Conservation (phyloP, 2,329 filamentous ascomycete species). For the Aspergillus sp. region DNA sequence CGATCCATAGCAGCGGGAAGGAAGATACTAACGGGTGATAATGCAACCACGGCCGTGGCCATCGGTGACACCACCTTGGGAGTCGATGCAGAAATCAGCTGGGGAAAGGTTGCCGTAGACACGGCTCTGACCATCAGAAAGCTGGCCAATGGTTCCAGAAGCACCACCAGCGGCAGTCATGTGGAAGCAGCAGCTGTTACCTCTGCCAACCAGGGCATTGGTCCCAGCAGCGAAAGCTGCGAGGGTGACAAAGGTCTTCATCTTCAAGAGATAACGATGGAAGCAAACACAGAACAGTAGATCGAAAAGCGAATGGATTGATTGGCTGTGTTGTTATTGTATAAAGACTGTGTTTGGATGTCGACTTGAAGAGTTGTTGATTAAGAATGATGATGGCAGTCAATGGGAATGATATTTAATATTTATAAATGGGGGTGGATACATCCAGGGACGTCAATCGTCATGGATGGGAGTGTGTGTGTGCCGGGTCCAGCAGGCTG, state of each 20-base stretch:
- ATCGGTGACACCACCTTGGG: constrained; percentile 52
- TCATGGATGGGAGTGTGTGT: too few species aligned
- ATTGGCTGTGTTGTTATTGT: neutral
- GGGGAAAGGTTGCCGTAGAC: constrained; percentile 44
- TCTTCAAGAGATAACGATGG: constrained; percentile 14
- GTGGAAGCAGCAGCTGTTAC: constrained; percentile 48
- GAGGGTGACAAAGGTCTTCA: constrained; percentile 35
- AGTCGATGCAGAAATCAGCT: constrained; percentile 52
- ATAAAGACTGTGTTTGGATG: neutral
- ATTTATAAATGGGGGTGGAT: constrained; percentile 19
- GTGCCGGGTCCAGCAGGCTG: neutral
- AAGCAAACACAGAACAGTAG: constrained; percentile 1
- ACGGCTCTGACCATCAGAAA: constrained; percentile 59
- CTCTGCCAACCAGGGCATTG: constrained; percentile 38
- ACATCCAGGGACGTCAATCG: constrained; percentile 6
- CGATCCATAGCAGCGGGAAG: neutral
- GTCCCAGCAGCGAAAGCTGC: constrained; percentile 37
- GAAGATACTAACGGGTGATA: constrained; percentile 49
- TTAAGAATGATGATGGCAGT: too few species aligned
- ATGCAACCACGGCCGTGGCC: constrained; percentile 56
- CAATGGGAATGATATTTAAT: constrained; percentile 2
- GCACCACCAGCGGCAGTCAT: constrained; percentile 47
- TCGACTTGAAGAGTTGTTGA: neutral
- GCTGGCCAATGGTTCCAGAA: constrained; percentile 55
- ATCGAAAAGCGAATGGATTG: constrained; percentile 8